Evolutionary conservation across 1,284 basidiomycete genomes (phyloP), one percentile per base, ranked within the genome.

Genomic region (Salmacisia buchloeana): DNA sequence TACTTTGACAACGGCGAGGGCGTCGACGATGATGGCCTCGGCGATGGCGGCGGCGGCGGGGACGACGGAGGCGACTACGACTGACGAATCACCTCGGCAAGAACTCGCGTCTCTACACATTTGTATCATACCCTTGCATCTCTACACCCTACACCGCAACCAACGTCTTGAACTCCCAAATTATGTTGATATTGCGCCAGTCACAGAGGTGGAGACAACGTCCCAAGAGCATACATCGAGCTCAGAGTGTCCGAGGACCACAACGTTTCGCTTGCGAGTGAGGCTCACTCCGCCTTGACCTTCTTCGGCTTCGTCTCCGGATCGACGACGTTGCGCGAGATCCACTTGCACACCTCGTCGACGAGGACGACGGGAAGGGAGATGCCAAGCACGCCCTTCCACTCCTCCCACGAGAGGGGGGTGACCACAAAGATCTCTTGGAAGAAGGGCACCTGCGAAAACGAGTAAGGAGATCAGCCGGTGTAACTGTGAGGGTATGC

Each of bases 361-460:
- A 97, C 89, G 59, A 89, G 61, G 58, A 98, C 80, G 56, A 98
- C 93, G 3, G 94, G 96, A 10, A 87, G 87, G 68, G 90, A 93
- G 69, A 97, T 85, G 73, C 84, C 86, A 64, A 98, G 79, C 7
- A 98, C 94, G n/a, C 92, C 93, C 80, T 89, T 87, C 93, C 94
- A 97, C 82, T 98, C 94, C 18, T 81, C 82, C 87, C 87, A 89
- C 83, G 92, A 94, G 63, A 98, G 85, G 2, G 93, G 90, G 0
- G 89, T 88, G 79, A 97, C 94, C 60, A 89, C 89, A 81, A 98
- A 97, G 63, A 77, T 70, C 13, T 75, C 74, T 45, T 70, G 73
- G 33, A 78, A 59, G 39, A 73, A 69, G 1, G 75, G 75, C 15
- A 77, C 57, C 61, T 71, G 62, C 10, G 58, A 39, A 60, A 49